Evolutionary conservation across 2,329 filamentous ascomycete species (phyloP), one percentile per base, ranked within the genome.

Genomic region (Arachnopeziza araneosa): DNA sequence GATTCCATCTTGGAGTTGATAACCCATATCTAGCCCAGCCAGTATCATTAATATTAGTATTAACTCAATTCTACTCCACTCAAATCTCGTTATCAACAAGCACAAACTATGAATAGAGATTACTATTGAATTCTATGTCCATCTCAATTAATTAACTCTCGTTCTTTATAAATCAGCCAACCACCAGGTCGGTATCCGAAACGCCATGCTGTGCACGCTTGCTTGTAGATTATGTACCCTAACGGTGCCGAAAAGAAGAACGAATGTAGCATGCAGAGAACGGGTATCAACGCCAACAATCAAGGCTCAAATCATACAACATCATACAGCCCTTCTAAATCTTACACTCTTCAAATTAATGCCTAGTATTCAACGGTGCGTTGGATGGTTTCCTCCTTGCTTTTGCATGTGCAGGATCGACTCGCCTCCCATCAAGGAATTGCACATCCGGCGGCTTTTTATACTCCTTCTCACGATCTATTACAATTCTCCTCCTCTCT

Each of bases 401-500:
- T 14, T 19, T 44, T 44, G 17, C 36, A 2, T 14, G 12, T 3
- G 10, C 4, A 44, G 36, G 36, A 44, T 52, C 50, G 32, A 54
- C 21, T 32, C 52, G 14, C 26, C 36, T 54, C 12, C 52, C 52
- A 32, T 54, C 52, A 5, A 54, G 17, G 19, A 24, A 54, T 36
- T 12, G n/a, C n/a, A n/a, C 26, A 2, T 32, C 30, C 9, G 26
- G 24, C 24, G 24, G 26, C 21, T 54, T 21, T 19, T 9, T 22
- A 22, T 26, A 32, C 19, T 54, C 24, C 26, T 54, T 32, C n/a
- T 54, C 50, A 6, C 50, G 4, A 32, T 36, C 19, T 30, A 65
- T 66, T 21, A 58, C 53, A 49, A 58, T 60, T 52, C 64, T 61
- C 68, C 77, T 81, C 60, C 80, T 79, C 52, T 80, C 79, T 69